Percentiles rank a stretch among this genome's conserved stretches.
These are phyloP conservation scores for Chlorella sp. DNA, from an alignment of 139 green algal genomes.

Conservation along the genomic window DNA sequence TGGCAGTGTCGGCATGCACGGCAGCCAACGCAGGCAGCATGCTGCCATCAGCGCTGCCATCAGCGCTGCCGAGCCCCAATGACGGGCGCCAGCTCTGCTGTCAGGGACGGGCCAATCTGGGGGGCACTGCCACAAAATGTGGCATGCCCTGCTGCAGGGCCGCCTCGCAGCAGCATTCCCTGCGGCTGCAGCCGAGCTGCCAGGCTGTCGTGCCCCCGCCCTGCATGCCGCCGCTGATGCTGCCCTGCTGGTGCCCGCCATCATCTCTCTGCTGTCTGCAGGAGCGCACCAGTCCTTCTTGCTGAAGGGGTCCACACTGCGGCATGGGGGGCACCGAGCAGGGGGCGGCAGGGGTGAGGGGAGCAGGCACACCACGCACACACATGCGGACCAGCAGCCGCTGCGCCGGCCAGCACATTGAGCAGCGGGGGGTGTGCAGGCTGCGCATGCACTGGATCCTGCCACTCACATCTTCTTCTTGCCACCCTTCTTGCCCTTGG, in stretches of 20 bases:
- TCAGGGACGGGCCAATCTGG: no score
- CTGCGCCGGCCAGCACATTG: no score
- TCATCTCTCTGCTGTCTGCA: neutral
- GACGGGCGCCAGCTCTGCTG: no score
- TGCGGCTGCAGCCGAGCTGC: neutral
- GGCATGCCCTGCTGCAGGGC: neutral
- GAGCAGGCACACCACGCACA: no score
- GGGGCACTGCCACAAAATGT: no score
- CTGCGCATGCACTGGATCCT: neutral
- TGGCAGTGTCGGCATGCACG: neutral
- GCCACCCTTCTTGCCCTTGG: slow-evolving; percentile 98
- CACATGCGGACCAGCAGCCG: no score
- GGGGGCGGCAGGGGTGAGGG: no score
- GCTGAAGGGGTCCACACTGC: slow-evolving; percentile 96
- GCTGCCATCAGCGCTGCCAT: neutral
- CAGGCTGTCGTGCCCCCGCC: neutral
- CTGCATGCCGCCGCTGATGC: no score
- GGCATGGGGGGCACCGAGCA: no score
- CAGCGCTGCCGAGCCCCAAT: neutral
- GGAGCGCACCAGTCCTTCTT: slow-evolving; percentile 96
- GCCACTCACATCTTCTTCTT: slow-evolving; percentile 97
- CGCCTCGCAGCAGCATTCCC: neutral
- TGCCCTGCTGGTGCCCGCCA: neutral
- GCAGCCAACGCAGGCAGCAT: neutral
- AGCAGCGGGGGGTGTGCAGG: neutral